Conservation (phyloP, 202 grass and related monocot genomes). For the Carex sylvatica region DNA sequence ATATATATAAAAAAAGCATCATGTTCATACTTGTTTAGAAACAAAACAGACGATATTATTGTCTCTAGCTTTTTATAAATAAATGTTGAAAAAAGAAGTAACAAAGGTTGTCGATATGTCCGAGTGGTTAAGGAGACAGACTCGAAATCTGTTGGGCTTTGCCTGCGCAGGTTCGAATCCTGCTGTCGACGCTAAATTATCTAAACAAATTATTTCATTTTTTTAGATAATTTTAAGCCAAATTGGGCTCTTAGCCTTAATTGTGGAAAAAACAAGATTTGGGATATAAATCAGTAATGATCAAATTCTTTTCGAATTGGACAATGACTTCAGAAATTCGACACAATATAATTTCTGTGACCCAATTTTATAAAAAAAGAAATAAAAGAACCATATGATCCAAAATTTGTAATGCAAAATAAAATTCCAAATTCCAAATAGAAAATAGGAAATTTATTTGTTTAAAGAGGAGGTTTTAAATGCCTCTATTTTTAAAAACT, state of each 20-base stretch:
- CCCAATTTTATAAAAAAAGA: too few relatives aligned
- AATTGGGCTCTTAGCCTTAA: background rate
- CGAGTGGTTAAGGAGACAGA: slow-evolving; percentile 99
- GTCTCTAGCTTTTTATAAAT: too few relatives aligned
- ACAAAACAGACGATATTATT: too few relatives aligned
- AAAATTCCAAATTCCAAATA: background rate
- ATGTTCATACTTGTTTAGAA: too few relatives aligned
- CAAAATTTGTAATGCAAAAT: too few relatives aligned
- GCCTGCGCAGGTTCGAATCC: slow-evolving; percentile 99
- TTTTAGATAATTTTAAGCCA: background rate
- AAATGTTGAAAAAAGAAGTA: too few relatives aligned
- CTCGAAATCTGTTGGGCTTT: slow-evolving; percentile 98
- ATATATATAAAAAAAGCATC: too few relatives aligned
- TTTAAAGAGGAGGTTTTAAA: too few relatives aligned
- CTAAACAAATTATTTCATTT: background rate
- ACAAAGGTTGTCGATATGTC: slow-evolving; percentile 56
- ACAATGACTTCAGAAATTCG: too few relatives aligned
- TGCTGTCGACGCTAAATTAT: slow-evolving; percentile 66
- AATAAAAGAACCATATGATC: too few relatives aligned
- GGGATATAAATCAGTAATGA: background rate
- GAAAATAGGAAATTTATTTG: background rate
- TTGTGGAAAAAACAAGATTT: background rate
- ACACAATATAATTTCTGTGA: background rate
- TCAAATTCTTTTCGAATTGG: background rate
- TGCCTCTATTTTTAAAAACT: too few relatives aligned